Conservation (phyloP, 2,329 filamentous ascomycete genomes). For the Huntiella abstrusa region DNA sequence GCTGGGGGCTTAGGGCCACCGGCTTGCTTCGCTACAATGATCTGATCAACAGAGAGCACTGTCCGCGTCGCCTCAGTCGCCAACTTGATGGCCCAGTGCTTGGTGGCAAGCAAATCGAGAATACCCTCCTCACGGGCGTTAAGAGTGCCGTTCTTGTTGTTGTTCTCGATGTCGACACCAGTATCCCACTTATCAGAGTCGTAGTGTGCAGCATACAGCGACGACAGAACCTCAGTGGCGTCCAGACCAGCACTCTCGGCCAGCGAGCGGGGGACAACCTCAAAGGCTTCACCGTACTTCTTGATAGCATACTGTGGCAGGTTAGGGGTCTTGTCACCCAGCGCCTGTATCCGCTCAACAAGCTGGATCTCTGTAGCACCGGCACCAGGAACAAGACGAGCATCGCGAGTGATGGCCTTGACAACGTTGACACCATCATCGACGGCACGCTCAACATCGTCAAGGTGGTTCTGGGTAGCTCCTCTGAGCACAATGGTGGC, state of each 20-base stretch:
- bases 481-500: conserved; percentile 87
- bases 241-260: conserved; percentile 92
- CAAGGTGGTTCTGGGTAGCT: conserved; percentile 93
- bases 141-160: conserved; percentile 59
- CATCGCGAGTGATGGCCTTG: conserved; percentile 91
- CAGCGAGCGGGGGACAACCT: conserved; percentile 83
- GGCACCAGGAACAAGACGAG: conserved; percentile 78
- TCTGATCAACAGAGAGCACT: conserved; percentile 91
- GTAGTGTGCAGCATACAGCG: conserved; percentile 82
- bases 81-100: conserved; percentile 93
- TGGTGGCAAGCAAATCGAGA: conserved; percentile 75
- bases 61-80: conserved; percentile 90
- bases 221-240: conserved; percentile 87
- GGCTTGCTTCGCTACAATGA: conserved; percentile 93
- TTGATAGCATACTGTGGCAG: conserved; percentile 91
- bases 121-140: conserved; percentile 81
- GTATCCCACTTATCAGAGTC: conserved; percentile 72
- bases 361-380: conserved; percentile 90
- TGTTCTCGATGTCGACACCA: conserved; percentile 90
- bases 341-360: conserved; percentile 74
- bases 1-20: conserved; percentile 93
- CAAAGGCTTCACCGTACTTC: conserved; percentile 93
- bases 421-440: conserved; percentile 97
- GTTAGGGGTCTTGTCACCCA: conserved; percentile 82
- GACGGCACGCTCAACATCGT: conserved; percentile 90